Base-by-base conservation (phyloP, 805 yeast genomes). In the Ogataea saltuana region DNA sequence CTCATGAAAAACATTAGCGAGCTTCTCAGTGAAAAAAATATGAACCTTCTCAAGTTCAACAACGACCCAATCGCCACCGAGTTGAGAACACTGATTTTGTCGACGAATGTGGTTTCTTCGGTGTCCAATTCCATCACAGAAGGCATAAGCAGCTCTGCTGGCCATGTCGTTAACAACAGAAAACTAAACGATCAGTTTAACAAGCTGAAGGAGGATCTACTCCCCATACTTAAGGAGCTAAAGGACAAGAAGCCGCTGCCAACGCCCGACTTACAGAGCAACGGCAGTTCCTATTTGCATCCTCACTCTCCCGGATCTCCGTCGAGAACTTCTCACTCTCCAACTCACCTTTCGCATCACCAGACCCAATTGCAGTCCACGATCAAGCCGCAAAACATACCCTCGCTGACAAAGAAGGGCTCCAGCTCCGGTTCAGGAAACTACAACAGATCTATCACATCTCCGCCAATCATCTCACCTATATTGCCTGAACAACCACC, bases 231-330 rank as follows among this genome's bases (percentile, higher is more conserved):
- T 42, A 72, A 83, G 44, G 67, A 76, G 37, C 68, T 76, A 34
- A 84, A 84, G 54, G 89, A 84, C 60, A 64, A 76, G 49, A 75
- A 79, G 54, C 88, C 88, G 4, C 67, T 83, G 39, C 88, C 88
- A 0, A 78, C 84, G 0, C 88, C 85, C 6, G 74, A 45, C 12
- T 34, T 29, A 31, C 45, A 33, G 30, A 15, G 27, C 40, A 30
- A 35, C 25, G 21, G 31, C 10, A 15, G 29, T 25, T 30, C 40
- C 3, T 38, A 45, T 27, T 10, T 33, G 13, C 32, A 37, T 26
- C 44, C 43, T 7, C 53, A 41, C 33, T 44, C 42, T 6, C 47
- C 29, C 23, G 36, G 16, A 9, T 48, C 52, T 20, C 44, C 47
- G 8, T 45, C 52, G 20, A 39, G 39, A 10, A 13, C 31, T 17